Evolutionary conservation across 441 rosid species (phyloP).

Genomic region (Euphorbia schlechtendalii): DNA sequence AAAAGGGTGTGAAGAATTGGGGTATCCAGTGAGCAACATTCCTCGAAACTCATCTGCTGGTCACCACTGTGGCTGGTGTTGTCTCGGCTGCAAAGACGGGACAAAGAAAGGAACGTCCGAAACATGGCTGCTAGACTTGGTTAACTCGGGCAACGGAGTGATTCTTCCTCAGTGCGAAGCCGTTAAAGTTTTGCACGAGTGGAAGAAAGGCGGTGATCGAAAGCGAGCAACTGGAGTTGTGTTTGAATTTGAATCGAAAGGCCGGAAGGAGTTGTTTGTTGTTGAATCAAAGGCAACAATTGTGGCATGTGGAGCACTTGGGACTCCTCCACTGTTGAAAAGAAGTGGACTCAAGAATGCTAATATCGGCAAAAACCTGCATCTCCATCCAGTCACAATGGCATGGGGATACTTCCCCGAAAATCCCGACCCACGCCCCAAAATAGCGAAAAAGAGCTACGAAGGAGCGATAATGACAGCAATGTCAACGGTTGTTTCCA

Average conservation of each 20-base stretch:
- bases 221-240: slow-evolving; percentile 47
- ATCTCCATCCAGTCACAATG: slow-evolving; percentile 76
- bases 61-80: slow-evolving; percentile 82
- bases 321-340: slow-evolving; percentile 50
- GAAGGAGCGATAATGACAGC: slow-evolving; percentile 85
- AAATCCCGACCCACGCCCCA: slow-evolving; percentile 27
- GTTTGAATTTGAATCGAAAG: slow-evolving; percentile 32
- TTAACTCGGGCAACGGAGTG: slow-evolving; percentile 59
- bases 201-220: slow-evolving; percentile 21
- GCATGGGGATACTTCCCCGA: slow-evolving; percentile 77
- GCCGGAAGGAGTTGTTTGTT: slow-evolving; percentile 33
- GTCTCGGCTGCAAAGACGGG: slow-evolving; percentile 80
- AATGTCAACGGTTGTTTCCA: slow-evolving; percentile 49
- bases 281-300: slow-evolving; percentile 55
- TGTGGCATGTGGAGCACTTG: slow-evolving; percentile 74
- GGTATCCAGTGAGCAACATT: slow-evolving; percentile 44
- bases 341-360: slow-evolving; percentile 57
- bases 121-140: slow-evolving; percentile 79
- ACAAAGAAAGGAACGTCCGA: slow-evolving; percentile 61
- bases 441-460: slow-evolving; percentile 51
- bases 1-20: slow-evolving; percentile 66
- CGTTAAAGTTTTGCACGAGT: slow-evolving; percentile 37
- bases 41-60: slow-evolving; percentile 58
- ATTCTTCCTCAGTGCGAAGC: slow-evolving; percentile 69
- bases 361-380: slow-evolving; percentile 61